A percentile compares a stretch with the other conserved stretches of the same genome.
These are phyloP conservation scores for Chlorella variabilis DNA, from an alignment of 163 green algal genomes.

Conservation along the genomic window DNA sequence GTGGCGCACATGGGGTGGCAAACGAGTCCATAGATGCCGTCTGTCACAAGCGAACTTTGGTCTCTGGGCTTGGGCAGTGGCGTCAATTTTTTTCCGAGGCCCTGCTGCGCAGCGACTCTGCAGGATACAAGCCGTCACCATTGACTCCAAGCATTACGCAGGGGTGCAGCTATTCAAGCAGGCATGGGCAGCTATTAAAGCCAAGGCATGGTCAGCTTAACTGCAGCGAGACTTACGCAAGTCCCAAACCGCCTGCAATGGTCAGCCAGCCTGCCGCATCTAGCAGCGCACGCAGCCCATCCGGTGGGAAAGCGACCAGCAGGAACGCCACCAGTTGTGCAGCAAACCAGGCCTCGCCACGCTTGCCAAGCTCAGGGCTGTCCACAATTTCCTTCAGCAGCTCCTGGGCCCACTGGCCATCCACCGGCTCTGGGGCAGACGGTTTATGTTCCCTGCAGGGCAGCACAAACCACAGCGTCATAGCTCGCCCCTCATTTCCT, in stretches of 20 bases:
- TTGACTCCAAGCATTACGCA: neutral
- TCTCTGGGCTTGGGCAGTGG: constrained; percentile 60
- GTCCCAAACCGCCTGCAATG: constrained; percentile 50
- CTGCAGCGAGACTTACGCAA: constrained; percentile 45
- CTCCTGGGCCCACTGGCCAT: constrained; percentile 26
- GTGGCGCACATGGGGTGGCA: constrained; percentile 43
- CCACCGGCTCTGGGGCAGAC: neutral
- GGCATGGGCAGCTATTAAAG: too few relatives aligned
- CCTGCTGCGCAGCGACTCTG: constrained; percentile 54
- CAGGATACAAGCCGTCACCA: neutral
- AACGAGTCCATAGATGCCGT: constrained; percentile 50
- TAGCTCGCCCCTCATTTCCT: too few relatives aligned
- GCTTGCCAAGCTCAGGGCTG: constrained; percentile 47
- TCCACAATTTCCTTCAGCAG: constrained; percentile 57
- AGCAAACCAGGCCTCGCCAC: constrained; percentile 58
- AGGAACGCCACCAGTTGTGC: constrained; percentile 45
- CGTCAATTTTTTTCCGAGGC: constrained; percentile 59
- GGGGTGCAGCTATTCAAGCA: too few relatives aligned
- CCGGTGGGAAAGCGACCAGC: constrained; percentile 58
- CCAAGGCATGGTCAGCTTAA: neutral
- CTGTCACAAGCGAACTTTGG: constrained; percentile 53
- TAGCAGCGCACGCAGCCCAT: constrained; percentile 45
- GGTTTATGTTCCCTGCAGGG: neutral
- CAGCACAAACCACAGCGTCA: too few relatives aligned
- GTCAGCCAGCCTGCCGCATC: constrained; percentile 50